phyloP scores from a whole-genome alignment of 306 rosid genomes.

The Rubus idaeus region DNA sequence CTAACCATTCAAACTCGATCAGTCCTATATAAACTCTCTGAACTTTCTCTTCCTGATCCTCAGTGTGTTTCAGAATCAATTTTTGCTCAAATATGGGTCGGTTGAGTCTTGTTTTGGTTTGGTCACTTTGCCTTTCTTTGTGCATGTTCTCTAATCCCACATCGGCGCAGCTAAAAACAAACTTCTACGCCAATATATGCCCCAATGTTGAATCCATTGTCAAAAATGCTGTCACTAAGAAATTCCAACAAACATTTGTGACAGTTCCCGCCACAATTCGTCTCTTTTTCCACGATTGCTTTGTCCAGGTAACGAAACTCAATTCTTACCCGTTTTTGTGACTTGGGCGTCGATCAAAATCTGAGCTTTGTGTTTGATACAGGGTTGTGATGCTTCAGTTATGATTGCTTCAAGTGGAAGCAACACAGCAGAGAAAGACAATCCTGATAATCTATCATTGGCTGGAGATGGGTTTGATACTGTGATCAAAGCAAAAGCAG shows the following conservation, averaged over 20 bases:
- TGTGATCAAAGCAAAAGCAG: conserved; percentile 70
- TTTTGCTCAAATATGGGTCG: conserved; percentile 42
- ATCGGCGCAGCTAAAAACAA: conserved; percentile 55
- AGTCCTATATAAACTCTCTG: background rate
- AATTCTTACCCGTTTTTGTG: background rate
- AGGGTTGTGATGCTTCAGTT: conserved; percentile 84
- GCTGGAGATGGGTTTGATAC: conserved; percentile 93
- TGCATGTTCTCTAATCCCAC: conserved; percentile 39
- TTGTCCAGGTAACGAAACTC: conserved; percentile 53
- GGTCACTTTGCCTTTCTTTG: conserved; percentile 41
- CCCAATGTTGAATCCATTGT: conserved; percentile 79
- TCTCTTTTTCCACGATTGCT: conserved; percentile 93
- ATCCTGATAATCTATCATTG: conserved; percentile 71
- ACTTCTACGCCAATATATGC: conserved; percentile 63
- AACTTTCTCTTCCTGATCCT: background rate
- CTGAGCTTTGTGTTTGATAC: background rate
- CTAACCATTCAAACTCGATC: background rate
- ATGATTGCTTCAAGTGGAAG: conserved; percentile 42
- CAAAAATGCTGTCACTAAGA: conserved; percentile 53
- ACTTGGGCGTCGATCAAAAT: background rate
- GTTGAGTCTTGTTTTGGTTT: conserved; percentile 26
- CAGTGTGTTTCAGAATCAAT: background rate
- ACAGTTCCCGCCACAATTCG: conserved; percentile 87
- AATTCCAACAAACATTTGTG: conserved; percentile 73
- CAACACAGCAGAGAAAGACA: conserved; percentile 77